Percentiles rank a stretch among this genome's conserved stretches.
These are phyloP conservation scores for Saccharomycopsis vini DNA, from an alignment of 805 yeast species.

Conservation along the genomic window DNA sequence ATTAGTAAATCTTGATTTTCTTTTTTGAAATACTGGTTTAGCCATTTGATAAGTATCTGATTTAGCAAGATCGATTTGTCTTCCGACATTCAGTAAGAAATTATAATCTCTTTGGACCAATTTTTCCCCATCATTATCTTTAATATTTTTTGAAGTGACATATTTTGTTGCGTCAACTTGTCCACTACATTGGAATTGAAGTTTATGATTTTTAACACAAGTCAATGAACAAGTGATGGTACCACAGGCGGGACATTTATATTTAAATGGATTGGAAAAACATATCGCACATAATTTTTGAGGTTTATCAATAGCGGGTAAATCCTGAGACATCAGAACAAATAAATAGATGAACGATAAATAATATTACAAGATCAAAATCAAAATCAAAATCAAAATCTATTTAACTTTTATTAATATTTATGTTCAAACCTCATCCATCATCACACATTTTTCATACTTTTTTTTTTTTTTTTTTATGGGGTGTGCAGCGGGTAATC, in stretches of 20 bases:
- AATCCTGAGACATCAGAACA: too few species aligned
- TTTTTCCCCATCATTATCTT: constrained; percentile 25
- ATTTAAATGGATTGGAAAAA: constrained; percentile 37
- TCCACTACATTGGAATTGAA: constrained; percentile 57
- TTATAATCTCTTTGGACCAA: constrained; percentile 76
- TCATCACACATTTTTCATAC: too few species aligned
- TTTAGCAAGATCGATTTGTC: constrained; percentile 53
- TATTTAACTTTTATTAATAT: too few species aligned
- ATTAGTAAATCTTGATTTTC: constrained; percentile 4
- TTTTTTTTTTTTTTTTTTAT: too few species aligned
- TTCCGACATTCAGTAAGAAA: constrained; percentile 50
- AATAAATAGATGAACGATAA: too few species aligned
- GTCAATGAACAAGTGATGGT: constrained; percentile 56
- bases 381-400: too few species aligned
- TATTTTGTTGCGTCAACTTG: constrained; percentile 50
- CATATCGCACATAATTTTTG: constrained; percentile 38
- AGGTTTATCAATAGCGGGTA: background rate
- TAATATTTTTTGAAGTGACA: constrained; percentile 32
- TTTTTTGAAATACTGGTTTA: constrained; percentile 14
- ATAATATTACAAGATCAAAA: too few species aligned
- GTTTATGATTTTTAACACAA: constrained; percentile 69
- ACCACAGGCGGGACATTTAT: constrained; percentile 75
- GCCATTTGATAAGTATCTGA: constrained; percentile 31
- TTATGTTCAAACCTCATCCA: too few species aligned
- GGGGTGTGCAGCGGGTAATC: too few species aligned